Evolutionary conservation across 2,329 filamentous ascomycete genomes (phyloP).

Genomic region (Pseudogymnoascus sp.): DNA sequence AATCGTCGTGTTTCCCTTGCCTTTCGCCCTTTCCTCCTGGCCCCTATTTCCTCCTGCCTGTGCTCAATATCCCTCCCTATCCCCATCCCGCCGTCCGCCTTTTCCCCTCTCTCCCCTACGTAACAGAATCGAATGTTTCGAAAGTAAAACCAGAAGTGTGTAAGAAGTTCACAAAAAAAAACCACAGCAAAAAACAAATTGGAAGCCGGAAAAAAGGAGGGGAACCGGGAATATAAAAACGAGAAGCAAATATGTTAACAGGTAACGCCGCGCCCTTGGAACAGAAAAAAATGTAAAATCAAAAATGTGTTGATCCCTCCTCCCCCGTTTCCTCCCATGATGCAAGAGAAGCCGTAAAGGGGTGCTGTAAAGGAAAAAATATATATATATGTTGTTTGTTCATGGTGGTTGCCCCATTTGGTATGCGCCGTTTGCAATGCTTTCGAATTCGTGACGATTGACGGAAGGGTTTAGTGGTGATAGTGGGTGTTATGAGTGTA

Average conservation of each 20-base stretch:
- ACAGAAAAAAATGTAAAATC: background rate
- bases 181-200: background rate
- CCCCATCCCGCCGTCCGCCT: background rate
- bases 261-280: background rate
- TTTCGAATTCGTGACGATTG: conserved; percentile 4
- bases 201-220: background rate
- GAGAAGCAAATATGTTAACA: background rate
- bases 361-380: background rate
- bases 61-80: background rate
- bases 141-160: background rate
- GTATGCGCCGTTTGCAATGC: conserved; percentile 5
- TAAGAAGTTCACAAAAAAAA: background rate
- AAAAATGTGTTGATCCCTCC: background rate
- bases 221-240: background rate
- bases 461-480: background rate
- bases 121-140: conserved; percentile 7
- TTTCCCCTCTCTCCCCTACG: background rate
- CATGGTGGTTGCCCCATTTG: conserved; percentile 2
- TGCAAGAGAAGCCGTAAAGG: background rate
- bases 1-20: background rate
- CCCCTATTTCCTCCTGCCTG: background rate
- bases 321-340: background rate
- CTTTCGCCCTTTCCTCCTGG: background rate
- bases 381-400: background rate
- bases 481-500: background rate